Evolutionary conservation across 2,329 filamentous ascomycete species (phyloP).

Genomic region (Scedosporium aurantiacum): DNA sequence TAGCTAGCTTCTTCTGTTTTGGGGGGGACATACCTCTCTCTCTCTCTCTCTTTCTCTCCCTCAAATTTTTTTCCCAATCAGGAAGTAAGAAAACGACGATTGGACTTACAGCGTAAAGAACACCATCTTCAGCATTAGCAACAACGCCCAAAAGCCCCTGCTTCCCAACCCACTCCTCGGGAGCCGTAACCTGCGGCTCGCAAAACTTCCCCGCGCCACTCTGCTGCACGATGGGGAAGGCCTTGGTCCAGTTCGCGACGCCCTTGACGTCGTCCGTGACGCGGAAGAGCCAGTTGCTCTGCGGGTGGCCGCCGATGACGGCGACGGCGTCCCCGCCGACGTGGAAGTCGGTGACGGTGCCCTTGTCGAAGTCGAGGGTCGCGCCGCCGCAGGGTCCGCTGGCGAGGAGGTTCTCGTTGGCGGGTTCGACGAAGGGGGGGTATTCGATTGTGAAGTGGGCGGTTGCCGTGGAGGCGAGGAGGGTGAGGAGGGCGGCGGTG

Average conservation of each 20-base stretch:
- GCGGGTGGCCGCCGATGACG: constrained; percentile 36
- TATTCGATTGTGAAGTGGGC: constrained; percentile 45
- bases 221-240: constrained; percentile 43
- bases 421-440: constrained; percentile 35
- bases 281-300: constrained; percentile 46
- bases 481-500: constrained; percentile 19
- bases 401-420: constrained; percentile 33
- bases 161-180: constrained; percentile 38
- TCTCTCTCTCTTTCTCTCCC: too few relatives aligned
- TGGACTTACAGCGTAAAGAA: constrained; percentile 41
- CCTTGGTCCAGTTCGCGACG: constrained; percentile 39
- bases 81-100: constrained; percentile 1
- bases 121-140: constrained; percentile 40
- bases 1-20: not conserved
- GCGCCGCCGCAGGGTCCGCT: constrained; percentile 44
- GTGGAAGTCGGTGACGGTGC: constrained; percentile 43
- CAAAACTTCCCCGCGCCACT: constrained; percentile 45
- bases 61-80: constrained; percentile 8
- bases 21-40: not conserved
- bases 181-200: constrained; percentile 34
- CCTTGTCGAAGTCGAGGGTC: constrained; percentile 28
- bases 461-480: constrained; percentile 27
- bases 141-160: constrained; percentile 44
- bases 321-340: constrained; percentile 44
- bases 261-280: constrained; percentile 39